Conservation (phyloP, 352 stramenopile genomes). For the Pythium volutum region DNA sequence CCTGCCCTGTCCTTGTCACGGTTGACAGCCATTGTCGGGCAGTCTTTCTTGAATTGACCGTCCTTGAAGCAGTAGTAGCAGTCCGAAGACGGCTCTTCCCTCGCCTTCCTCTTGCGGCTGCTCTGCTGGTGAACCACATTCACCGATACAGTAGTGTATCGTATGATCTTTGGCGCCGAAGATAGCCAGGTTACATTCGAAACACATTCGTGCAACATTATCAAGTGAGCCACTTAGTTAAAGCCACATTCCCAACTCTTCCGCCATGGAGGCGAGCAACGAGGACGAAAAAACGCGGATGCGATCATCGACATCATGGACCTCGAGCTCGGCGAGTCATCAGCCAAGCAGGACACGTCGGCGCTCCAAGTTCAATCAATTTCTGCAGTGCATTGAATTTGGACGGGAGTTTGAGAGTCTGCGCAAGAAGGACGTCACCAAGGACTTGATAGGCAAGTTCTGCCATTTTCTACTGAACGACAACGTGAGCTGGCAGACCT, state of each 20-base stretch:
- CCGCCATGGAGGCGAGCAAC: neutral
- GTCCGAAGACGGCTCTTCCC: too few relatives aligned
- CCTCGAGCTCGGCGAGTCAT: neutral
- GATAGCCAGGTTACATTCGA: neutral
- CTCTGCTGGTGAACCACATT: too few relatives aligned
- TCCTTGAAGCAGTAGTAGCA: too few relatives aligned
- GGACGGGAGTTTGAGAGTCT: neutral
- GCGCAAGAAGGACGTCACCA: neutral
- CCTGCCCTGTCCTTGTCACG: too few relatives aligned
- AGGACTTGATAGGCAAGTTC: neutral
- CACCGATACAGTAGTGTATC: neutral
- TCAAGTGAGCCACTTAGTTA: neutral
- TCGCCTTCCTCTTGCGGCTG: too few relatives aligned
- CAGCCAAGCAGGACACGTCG: neutral
- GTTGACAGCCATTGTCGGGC: too few relatives aligned
- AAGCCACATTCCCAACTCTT: neutral
- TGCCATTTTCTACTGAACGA: neutral
- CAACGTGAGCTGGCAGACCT: neutral
- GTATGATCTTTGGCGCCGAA: neutral
- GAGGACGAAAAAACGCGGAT: neutral
- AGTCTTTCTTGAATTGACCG: too few relatives aligned
- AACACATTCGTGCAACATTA: neutral
- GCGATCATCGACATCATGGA: neutral
- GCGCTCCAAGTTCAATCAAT: neutral
- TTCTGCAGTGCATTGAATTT: neutral